Percentiles rank a stretch among this genome's conserved stretches.
These are phyloP conservation scores for Castanea mollissima DNA, from an alignment of 306 rosid species.

Conservation along the genomic window DNA sequence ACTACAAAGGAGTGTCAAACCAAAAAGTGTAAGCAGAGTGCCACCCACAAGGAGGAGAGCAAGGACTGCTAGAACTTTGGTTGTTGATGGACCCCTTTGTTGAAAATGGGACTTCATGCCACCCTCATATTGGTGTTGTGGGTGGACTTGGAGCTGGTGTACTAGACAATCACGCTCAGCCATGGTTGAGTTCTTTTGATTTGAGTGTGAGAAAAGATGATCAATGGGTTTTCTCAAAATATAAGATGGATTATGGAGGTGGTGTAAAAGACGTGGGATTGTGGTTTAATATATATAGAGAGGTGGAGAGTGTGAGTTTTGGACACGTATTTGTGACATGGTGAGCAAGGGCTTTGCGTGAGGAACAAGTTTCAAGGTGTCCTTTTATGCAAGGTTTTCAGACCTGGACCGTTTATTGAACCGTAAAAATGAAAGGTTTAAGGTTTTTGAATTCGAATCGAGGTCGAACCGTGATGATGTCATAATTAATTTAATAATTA, in stretches of 20 bases:
- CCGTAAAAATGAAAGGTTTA: too few species aligned
- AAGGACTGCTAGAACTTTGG: slow-evolving; percentile 30
- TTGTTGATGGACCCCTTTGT: slow-evolving; percentile 5
- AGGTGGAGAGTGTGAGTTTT: slow-evolving; percentile 20
- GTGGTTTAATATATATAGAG: slow-evolving; percentile 35
- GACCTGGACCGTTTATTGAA: too few species aligned
- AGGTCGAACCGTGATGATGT: too few species aligned
- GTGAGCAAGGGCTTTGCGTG: slow-evolving; percentile 71
- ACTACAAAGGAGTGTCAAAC: slow-evolving; percentile 50
- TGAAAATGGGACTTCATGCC: slow-evolving; percentile 1
- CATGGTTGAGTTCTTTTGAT: slow-evolving; percentile 22
- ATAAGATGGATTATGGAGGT: background rate
- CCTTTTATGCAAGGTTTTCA: background rate
- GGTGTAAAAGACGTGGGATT: background rate
- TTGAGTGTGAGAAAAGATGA: background rate
- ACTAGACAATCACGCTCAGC: slow-evolving; percentile 64
- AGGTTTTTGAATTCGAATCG: too few species aligned
- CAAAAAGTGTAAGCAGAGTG: slow-evolving; percentile 46
- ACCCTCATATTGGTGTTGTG: slow-evolving; percentile 31
- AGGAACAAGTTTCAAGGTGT: slow-evolving; percentile 64
- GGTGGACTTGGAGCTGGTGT: slow-evolving; percentile 63
- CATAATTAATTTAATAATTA: too few species aligned
- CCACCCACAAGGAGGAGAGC: slow-evolving; percentile 57
- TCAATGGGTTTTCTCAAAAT: background rate
- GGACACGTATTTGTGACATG: slow-evolving; percentile 63